These are phyloP conservation scores for Nothophytophthora sp. DNA, from an alignment of 352 stramenopile species.

Conservation along the genomic window DNA sequence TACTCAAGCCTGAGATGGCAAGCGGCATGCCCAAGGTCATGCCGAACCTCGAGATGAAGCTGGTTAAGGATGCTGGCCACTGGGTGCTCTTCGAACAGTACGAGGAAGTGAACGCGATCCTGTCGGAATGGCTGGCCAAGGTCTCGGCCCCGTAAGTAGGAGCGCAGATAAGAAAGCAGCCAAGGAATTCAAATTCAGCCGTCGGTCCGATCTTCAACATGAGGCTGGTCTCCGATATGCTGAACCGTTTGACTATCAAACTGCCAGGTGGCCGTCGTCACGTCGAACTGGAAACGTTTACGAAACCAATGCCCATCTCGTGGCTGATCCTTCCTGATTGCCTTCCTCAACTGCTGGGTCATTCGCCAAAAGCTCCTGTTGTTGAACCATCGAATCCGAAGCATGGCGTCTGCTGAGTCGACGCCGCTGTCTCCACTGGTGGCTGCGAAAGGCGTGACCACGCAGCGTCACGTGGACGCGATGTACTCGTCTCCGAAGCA, in stretches of 20 bases:
- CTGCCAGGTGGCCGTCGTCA: too few species aligned
- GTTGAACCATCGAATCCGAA: too few species aligned
- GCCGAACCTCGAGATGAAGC: conserved; percentile 17
- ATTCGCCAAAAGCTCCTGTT: background rate
- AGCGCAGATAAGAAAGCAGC: background rate
- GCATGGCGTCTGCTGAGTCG: too few species aligned
- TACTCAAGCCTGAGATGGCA: conserved; percentile 24
- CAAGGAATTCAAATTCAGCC: background rate
- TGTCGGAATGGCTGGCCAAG: conserved; percentile 20
- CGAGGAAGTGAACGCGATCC: conserved; percentile 24
- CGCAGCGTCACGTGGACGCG: conserved; percentile 6
- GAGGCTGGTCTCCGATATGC: too few species aligned
- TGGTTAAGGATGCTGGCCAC: conserved; percentile 21
- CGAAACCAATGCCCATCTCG: too few species aligned
- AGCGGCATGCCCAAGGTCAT: conserved; percentile 1
- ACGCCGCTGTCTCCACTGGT: too few species aligned
- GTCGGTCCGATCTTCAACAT: too few species aligned
- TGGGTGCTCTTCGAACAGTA: conserved; percentile 22
- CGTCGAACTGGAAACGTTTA: too few species aligned
- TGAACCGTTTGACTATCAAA: too few species aligned
- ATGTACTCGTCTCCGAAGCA: conserved; percentile 2
- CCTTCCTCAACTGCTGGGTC: background rate
- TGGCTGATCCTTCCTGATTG: too few species aligned
- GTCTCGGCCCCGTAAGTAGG: background rate
- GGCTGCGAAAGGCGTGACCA: background rate